These are phyloP conservation scores for Annulohypoxylon moriforme DNA, from an alignment of 495 filamentous ascomycete genomes.

Conservation along the genomic window DNA sequence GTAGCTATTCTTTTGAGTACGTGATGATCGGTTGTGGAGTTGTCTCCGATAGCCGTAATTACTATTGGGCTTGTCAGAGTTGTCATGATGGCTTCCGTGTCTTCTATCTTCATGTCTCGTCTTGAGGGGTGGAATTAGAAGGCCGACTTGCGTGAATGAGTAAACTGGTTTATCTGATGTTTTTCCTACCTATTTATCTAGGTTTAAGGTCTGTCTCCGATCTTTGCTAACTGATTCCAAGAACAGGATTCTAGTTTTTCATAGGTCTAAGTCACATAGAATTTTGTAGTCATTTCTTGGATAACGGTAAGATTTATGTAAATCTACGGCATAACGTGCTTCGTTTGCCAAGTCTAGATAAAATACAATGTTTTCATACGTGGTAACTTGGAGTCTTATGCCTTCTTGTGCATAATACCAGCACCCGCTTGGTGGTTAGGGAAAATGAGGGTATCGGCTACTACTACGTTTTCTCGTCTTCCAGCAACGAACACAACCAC, in stretches of 20 bases:
- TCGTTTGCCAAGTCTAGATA: constrained; percentile 7
- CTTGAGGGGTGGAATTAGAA: constrained; percentile 53
- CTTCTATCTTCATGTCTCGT: constrained; percentile 52
- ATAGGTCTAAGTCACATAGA: not conserved
- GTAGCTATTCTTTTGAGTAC: constrained; percentile 64
- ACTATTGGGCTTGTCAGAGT: constrained; percentile 40
- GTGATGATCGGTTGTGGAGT: constrained; percentile 94
- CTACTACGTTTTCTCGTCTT: constrained; percentile 91
- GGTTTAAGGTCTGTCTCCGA: not conserved
- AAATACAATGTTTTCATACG: constrained; percentile 8
- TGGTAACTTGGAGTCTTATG: constrained; percentile 12
- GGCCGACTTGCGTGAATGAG: constrained; percentile 62
- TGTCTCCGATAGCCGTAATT: constrained; percentile 46
- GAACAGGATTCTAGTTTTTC: not conserved
- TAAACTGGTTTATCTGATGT: constrained; percentile 62
- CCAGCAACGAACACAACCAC: constrained; percentile 91
- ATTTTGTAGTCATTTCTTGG: not conserved
- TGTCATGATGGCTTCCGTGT: constrained; percentile 63
- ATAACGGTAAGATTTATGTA: constrained; percentile 8
- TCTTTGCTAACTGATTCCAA: constrained; percentile 16
- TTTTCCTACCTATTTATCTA: not conserved
- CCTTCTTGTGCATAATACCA: constrained; percentile 50
- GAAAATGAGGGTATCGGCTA: constrained; percentile 91
- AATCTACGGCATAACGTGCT: not conserved
- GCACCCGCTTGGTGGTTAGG: constrained; percentile 75